Evolutionary conservation across 192 early-diverging fungal species (phyloP), one percentile per base, ranked within the genome.

Genomic region (Coemansia sp.): DNA sequence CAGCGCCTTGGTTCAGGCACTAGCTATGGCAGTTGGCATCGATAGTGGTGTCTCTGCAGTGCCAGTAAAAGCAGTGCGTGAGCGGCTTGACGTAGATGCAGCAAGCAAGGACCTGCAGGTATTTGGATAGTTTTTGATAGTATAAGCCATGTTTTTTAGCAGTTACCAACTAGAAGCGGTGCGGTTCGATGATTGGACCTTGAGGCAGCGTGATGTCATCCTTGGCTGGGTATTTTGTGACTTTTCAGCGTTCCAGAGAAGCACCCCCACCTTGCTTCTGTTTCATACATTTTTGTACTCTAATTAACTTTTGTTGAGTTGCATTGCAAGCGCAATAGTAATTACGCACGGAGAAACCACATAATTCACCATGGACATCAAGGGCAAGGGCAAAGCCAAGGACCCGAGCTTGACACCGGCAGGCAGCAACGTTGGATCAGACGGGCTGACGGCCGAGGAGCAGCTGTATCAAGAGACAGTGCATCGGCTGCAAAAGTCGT

Each of bases 401-500:
- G 73, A 65, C 23, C 32, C 63, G 8, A 67, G 60, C 38, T 56
- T 60, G 47, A 63, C 57, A 32, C 48, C 75, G 3, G 52, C 61
- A 7, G 43, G 50, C 11, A 60, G 56, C 32, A 58, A 24, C 11
- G 73, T 70, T n/a, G 67, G 67, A 8, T 41, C 68, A 4, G 74
- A 64, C 61, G 67, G 67, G 32, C 57, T 79, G 67, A 79, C 76
- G n/a, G 50, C 51, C 17, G 76, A 79, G 60, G 78, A 81, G 63
- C 65, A 66, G 60, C 62, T 89, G 25, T 91, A 89, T 63, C 60
- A 73, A 19, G 72, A 75, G 37, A 76, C 88, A 4, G 82, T 90
- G 54, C 84, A 84, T 21, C 86, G 81, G 37, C 75, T 93, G 27
- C 87, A 93, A 67, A 85, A 85, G 45, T 85, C 86, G 24, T 89